Base-by-base conservation (phyloP, 371 early-diverging fungal species). In the Circinella minor region DNA sequence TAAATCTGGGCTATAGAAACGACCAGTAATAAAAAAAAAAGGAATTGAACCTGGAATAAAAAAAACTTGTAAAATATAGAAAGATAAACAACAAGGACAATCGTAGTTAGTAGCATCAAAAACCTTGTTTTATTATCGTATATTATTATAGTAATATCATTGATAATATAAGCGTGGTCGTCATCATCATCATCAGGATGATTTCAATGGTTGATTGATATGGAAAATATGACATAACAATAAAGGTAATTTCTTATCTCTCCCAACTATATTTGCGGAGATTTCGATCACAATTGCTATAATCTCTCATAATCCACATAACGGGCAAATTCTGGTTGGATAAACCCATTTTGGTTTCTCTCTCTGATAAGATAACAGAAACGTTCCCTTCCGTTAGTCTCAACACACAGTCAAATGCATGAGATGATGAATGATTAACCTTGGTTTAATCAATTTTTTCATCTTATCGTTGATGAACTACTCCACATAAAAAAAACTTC, bases 341-440 rank as follows among this genome's bases (percentile, higher is more conserved):
- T 34, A 57, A 34, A 43, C 43, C 57, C 51, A 15, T 17, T n/a
- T 51, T n/a, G 6, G 43, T 57, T 57, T 57, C 57, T 57, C 27
- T 27, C 27, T 57, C 57, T 57, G 57, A 57, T 57, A 57, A 57
- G 57, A 57, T 57, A 57, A 57, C 57, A 34, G 34, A 57, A 51
- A 51, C 51, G 51, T n/a, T 51, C n/a, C 51, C 57, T 57, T 57
- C 57, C 57, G 57, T 57, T 57, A 57, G 57, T 43, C 57, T 57
- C 57, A 17, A 57, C 57, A 27, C 27, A 57, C n/a, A 11, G n/a
- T 34, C n/a, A 11, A 10, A n/a, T 27, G 57, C 57, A 57, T 57
- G n/a, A 57, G 57, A 57, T 57, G 57, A 57, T 57, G 57, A 57
- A 34, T 34, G 57, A 57, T 57, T 57, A 57, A 20, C 57, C 57